Conservation (phyloP, 164 flowering plant genomes). For the Aristolochia californica region DNA sequence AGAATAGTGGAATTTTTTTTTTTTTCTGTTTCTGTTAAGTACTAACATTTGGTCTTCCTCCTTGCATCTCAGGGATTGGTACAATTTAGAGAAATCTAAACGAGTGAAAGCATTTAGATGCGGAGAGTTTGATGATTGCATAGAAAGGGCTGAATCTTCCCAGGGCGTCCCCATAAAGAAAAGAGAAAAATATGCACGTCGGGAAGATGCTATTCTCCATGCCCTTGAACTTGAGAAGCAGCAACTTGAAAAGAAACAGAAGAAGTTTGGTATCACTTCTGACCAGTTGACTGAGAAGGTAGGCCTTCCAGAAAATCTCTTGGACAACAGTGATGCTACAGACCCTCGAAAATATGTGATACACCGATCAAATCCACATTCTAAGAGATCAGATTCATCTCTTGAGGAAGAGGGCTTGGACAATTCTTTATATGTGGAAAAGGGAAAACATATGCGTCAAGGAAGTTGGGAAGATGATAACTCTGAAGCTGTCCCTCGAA, state of each 20-base stretch:
- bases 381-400: slow-evolving; percentile 17
- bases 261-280: slow-evolving; percentile 28
- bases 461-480: slow-evolving; percentile 35
- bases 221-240: slow-evolving; percentile 94
- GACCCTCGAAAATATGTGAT: slow-evolving; percentile 21
- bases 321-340: slow-evolving; percentile 13
- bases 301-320: slow-evolving; percentile 21
- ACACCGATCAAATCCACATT: slow-evolving; percentile 20
- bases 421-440: slow-evolving; percentile 13
- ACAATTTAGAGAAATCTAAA: slow-evolving; percentile 92
- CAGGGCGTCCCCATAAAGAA: slow-evolving; percentile 79
- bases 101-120: slow-evolving; percentile 96
- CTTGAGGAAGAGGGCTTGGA: slow-evolving; percentile 22
- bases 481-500: slow-evolving; percentile 39
- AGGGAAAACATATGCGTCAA: slow-evolving; percentile 24
- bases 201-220: slow-evolving; percentile 99
- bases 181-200: slow-evolving; percentile 93
- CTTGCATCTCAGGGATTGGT: slow-evolving; percentile 67
- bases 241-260: slow-evolving; percentile 42
- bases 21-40: too few species aligned
- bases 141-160: slow-evolving; percentile 75
- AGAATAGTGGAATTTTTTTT: too few species aligned
- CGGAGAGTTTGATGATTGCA: slow-evolving; percentile 96
- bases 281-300: slow-evolving; percentile 15
- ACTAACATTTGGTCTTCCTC: too few species aligned